Percentiles rank a stretch among this genome's conserved stretches.
Conservation (phyloP, 805 yeast genomes). For the Pichia deserticola region DNA sequence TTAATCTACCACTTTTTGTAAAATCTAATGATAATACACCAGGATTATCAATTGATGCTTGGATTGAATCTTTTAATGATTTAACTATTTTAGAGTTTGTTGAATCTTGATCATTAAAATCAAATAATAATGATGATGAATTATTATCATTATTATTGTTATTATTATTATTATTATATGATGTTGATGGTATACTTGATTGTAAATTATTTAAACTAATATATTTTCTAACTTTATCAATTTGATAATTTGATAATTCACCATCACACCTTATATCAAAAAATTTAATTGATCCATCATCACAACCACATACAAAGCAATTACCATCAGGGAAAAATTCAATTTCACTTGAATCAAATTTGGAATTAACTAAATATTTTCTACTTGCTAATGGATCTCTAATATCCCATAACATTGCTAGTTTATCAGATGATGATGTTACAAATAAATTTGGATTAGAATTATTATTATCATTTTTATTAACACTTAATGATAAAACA, state of each 20-base stretch:
- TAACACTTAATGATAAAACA: conserved; percentile 42
- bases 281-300: conserved; percentile 63
- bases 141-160: background rate
- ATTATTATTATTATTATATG: background rate
- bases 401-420: conserved; percentile 59
- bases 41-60: conserved; percentile 43
- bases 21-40: conserved; percentile 70
- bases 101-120: conserved; percentile 8
- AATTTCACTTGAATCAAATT: conserved; percentile 54
- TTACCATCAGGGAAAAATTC: conserved; percentile 64
- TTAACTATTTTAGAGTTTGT: conserved; percentile 3
- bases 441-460: conserved; percentile 34
- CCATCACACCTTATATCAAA: conserved; percentile 77
- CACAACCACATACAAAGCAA: conserved; percentile 68
- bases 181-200: background rate
- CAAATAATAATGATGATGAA: background rate
- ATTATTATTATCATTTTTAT: conserved; percentile 12
- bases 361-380: conserved; percentile 44
- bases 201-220: conserved; percentile 4
- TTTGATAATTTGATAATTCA: conserved; percentile 44
- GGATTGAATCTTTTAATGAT: conserved; percentile 22
- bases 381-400: conserved; percentile 34
- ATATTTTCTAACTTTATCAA: conserved; percentile 14
- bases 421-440: conserved; percentile 64
- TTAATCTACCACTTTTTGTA: conserved; percentile 63